Evolutionary conservation across 768 basidiomycete species (phyloP), one percentile per base, ranked within the genome.

Genomic region (Rhodocollybia butyracea): DNA sequence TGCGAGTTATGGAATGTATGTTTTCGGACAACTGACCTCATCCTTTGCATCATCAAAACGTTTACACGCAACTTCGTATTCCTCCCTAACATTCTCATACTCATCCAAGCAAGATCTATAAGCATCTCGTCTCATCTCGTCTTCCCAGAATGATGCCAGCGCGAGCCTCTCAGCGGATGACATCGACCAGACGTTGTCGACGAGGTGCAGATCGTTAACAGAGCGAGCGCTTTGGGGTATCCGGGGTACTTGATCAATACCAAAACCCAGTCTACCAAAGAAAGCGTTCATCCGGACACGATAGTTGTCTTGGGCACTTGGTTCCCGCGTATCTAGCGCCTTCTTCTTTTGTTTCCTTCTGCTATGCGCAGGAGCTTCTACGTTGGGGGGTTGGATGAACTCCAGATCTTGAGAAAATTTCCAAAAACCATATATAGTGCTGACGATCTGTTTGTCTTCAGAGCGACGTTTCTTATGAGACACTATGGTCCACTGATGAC

Each of bases 401-500:
- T 65, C 68, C 2, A 86, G 52, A 60, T 87, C 85, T 0, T 62
- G 54, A 4, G 71, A 73, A 5, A 66, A 59, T 51, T 66, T 68
- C 86, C 85, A 87, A 56, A 79, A 83, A 0, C 72, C 74, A 59
- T 84, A 84, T 0, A 71, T 29, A 0, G 79, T 51, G 21, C 46
- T 51, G 26, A 22, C 30, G 29, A 50, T 38, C 19, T 26, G 32
- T 26, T 29, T 38, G 22, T 51, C 39, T 42, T 46, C 41, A 10
- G 42, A 17, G 1, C 45, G 42, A 12, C 54, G 57, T 34, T 57
- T 61, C 19, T 48, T 43, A 26, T 53, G 51, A 41, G 51, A 43
- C 30, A 58, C 30, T 21, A 4, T 22, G 34, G 40, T 17, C 24
- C 46, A 50, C 46, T 43, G 19, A 26, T 36, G 31, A 43, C 13